phyloP scores from a whole-genome alignment of 2,329 filamentous ascomycete species.

The Thielaviopsis musarum region DNA sequence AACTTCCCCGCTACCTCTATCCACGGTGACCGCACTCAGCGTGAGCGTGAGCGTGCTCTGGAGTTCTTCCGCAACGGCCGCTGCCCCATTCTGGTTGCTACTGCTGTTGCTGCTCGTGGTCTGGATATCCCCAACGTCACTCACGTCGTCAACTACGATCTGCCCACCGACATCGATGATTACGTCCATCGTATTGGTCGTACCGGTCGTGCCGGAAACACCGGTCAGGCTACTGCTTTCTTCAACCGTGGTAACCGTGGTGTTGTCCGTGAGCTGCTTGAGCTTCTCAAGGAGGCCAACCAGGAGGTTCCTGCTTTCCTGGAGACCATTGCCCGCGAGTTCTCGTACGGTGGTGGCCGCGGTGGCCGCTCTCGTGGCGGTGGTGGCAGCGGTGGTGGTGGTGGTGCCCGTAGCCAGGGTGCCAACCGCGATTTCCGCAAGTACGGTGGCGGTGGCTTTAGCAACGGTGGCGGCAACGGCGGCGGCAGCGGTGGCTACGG shows the following conservation, averaged over 20 bases:
- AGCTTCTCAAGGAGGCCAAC: slow-evolving; percentile 97
- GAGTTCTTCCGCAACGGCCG: slow-evolving; percentile 95
- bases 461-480: slow-evolving; percentile 27
- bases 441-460: slow-evolving; percentile 41
- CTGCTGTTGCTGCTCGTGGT: slow-evolving; percentile 81
- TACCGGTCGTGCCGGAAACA: slow-evolving; percentile 99
- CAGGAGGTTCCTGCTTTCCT: slow-evolving; percentile 90
- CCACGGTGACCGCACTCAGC: slow-evolving; percentile 95
- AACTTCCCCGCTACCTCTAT: slow-evolving; percentile 97
- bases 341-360: slow-evolving; percentile 57
- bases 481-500: slow-evolving; percentile 21
- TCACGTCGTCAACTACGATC: slow-evolving; percentile 97
- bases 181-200: slow-evolving; percentile 99
- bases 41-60: slow-evolving; percentile 92
- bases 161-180: slow-evolving; percentile 97
- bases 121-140: slow-evolving; percentile 92
- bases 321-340: slow-evolving; percentile 92
- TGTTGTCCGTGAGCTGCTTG: slow-evolving; percentile 87
- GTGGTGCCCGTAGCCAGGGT: slow-evolving; percentile 49
- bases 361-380: slow-evolving; percentile 29
- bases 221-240: slow-evolving; percentile 94
- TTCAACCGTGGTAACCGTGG: slow-evolving; percentile 99
- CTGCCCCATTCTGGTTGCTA: slow-evolving; percentile 92
- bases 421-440: slow-evolving; percentile 82
- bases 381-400: no score